Percentiles rank a stretch among this genome's conserved stretches.
These are phyloP conservation scores for Magnusiomyces clavatus DNA, from an alignment of 1,139 yeast species.

Conservation along the genomic window DNA sequence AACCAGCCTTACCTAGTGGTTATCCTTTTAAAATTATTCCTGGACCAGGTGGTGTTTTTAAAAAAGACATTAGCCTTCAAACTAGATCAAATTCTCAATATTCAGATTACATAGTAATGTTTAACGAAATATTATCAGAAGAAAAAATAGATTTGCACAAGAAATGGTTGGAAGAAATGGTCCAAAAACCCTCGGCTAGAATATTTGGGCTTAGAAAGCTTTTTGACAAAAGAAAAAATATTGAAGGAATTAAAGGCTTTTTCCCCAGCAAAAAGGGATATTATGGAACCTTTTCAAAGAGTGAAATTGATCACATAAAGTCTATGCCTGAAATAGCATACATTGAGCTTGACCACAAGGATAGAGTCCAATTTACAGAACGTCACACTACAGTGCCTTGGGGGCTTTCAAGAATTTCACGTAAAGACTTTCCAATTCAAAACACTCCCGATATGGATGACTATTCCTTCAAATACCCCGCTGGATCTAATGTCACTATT, in stretches of 20 bases:
- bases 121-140: conserved; percentile 5
- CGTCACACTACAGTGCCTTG: conserved; percentile 34
- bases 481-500: conserved; percentile 47
- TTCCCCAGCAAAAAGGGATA: conserved; percentile 31
- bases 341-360: conserved; percentile 42
- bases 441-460: conserved; percentile 14
- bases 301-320: conserved; percentile 35
- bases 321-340: conserved; percentile 38
- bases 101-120: conserved; percentile 10
- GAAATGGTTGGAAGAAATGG: conserved; percentile 13
- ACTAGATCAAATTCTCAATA: too few species aligned
- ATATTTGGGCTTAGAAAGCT: background rate
- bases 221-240: background rate
- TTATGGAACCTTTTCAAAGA: conserved; percentile 22
- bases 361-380: conserved; percentile 13
- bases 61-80: too few species aligned
- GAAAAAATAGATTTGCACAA: conserved; percentile 15
- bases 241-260: conserved; percentile 2
- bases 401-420: conserved; percentile 52
- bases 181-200: background rate
- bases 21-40: too few species aligned
- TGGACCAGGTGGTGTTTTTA: too few species aligned
- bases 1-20: too few species aligned
- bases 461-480: conserved; percentile 42
- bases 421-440: conserved; percentile 17